Percentiles rank a stretch among this genome's conserved stretches.
Evolutionary conservation across 257 asterid genomes (phyloP).

Genomic region (Paraleonurus japonicus): DNA sequence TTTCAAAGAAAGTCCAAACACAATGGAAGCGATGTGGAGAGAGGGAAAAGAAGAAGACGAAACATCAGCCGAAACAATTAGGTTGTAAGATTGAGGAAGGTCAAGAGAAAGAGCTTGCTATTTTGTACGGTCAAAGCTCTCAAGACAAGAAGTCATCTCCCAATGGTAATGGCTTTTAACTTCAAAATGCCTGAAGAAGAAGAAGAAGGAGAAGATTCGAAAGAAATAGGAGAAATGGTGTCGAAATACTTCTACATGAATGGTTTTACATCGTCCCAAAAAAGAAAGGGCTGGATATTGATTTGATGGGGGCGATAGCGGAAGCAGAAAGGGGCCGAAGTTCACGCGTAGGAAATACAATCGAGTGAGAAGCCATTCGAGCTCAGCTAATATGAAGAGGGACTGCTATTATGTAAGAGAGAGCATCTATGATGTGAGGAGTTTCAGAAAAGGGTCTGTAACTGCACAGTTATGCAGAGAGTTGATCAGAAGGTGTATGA

Average conservation of each 20-base stretch:
- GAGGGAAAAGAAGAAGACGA: constrained; percentile 25
- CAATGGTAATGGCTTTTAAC: constrained; percentile 33
- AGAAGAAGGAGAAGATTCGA: constrained; percentile 35
- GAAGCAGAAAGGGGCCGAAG: constrained; percentile 33
- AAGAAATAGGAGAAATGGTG: constrained; percentile 51
- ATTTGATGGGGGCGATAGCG: constrained; percentile 48
- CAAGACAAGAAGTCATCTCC: constrained; percentile 24
- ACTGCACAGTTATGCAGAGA: constrained; percentile 86
- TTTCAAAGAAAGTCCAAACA: constrained; percentile 25
- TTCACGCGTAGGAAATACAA: constrained; percentile 39
- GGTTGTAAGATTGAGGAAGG: constrained; percentile 6
- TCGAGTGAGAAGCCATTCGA: constrained; percentile 32
- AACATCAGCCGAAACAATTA: constrained; percentile 8
- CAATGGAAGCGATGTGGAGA: not conserved
- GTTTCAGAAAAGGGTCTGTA: constrained; percentile 67
- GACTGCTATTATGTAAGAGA: constrained; percentile 77
- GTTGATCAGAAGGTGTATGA: constrained; percentile 76
- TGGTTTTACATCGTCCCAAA: constrained; percentile 42
- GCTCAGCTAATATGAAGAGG: constrained; percentile 35
- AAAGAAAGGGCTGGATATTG: constrained; percentile 42
- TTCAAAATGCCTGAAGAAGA: constrained; percentile 34
- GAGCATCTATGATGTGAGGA: constrained; percentile 77
- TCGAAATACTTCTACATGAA: constrained; percentile 52
- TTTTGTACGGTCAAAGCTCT: constrained; percentile 33
- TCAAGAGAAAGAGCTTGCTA: constrained; percentile 31